phyloP scores from a whole-genome alignment of 1,284 basidiomycete species.

The Cystobasidium pallidum region DNA sequence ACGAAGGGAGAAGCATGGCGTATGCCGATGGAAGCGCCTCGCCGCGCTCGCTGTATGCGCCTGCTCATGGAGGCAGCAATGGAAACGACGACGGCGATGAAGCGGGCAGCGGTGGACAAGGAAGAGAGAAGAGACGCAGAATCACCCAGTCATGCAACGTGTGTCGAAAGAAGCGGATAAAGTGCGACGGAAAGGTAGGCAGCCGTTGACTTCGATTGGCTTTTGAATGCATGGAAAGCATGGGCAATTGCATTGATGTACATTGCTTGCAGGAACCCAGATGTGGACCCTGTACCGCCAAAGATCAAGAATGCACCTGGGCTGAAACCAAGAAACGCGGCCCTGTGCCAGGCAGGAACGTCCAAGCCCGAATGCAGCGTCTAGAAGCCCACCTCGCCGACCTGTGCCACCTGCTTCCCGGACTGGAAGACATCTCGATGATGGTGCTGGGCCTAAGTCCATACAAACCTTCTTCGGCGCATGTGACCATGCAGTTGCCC shows the following conservation, averaged over 20 bases:
- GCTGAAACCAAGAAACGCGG: slow-evolving; percentile 39
- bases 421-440: slow-evolving; percentile 28
- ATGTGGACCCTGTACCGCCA: slow-evolving; percentile 30
- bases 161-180: slow-evolving; percentile 43
- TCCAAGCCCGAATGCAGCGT: slow-evolving; percentile 35
- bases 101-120: slow-evolving; percentile 11
- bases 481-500: slow-evolving; percentile 14
- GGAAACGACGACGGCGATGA: slow-evolving; percentile 11
- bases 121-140: slow-evolving; percentile 33
- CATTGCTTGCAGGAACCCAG: slow-evolving; percentile 11
- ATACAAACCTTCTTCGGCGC: slow-evolving; percentile 15
- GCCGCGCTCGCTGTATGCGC: too few relatives aligned
- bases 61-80: not conserved
- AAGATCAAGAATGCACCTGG: slow-evolving; percentile 26
- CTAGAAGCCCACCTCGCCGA: slow-evolving; percentile 32
- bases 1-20: not conserved
- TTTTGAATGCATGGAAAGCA: not conserved
- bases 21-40: slow-evolving; percentile 14
- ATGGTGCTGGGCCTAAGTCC: slow-evolving; percentile 27
- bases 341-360: slow-evolving; percentile 35
- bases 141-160: slow-evolving; percentile 42
- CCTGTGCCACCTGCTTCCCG: slow-evolving; percentile 23
- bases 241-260: not conserved
- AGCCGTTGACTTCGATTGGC: slow-evolving; percentile 7
- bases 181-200: slow-evolving; percentile 38